Evolutionary conservation across 306 rosid species (phyloP).

Genomic region (Inga leiocalycina): DNA sequence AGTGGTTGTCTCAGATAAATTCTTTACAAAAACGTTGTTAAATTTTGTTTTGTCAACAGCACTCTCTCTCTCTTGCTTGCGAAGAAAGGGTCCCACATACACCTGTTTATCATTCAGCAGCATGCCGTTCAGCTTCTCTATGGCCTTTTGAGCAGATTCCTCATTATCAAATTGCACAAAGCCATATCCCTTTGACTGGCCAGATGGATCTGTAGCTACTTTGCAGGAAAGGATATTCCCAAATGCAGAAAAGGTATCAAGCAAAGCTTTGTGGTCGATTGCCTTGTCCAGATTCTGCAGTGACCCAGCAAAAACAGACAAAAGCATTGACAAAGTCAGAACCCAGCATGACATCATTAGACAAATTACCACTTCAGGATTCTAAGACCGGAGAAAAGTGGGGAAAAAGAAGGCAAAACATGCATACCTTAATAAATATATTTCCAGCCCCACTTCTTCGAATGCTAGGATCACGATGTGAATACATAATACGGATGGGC

Average conservation of each 20-base stretch:
- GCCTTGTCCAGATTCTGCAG: constrained; percentile 91
- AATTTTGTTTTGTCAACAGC: constrained; percentile 60
- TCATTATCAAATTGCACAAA: constrained; percentile 92
- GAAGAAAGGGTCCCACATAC: constrained; percentile 95
- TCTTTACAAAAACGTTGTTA: constrained; percentile 90
- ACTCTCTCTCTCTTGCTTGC: constrained; percentile 92
- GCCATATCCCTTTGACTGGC: constrained; percentile 97
- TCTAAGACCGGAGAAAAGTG: neutral
- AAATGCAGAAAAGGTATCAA: constrained; percentile 88
- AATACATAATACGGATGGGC: constrained; percentile 91
- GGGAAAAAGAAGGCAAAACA: constrained; percentile 2
- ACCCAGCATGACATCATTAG: constrained; percentile 15
- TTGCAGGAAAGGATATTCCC: constrained; percentile 95
- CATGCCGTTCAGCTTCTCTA: constrained; percentile 93
- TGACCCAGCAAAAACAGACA: constrained; percentile 25
- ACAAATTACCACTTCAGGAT: constrained; percentile 11
- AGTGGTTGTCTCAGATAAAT: constrained; percentile 74
- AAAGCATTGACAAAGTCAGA: constrained; percentile 15
- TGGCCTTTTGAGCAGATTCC: constrained; percentile 92
- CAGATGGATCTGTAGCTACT: constrained; percentile 84
- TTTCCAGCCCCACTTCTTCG: constrained; percentile 97
- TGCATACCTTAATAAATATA: constrained; percentile 85
- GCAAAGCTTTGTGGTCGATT: constrained; percentile 94
- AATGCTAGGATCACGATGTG: constrained; percentile 92
- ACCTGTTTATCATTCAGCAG: constrained; percentile 95